Evolutionary conservation across 1,139 yeast genomes (phyloP), one percentile per base, ranked within the genome.

Genomic region (Candida buenavistaensis): DNA sequence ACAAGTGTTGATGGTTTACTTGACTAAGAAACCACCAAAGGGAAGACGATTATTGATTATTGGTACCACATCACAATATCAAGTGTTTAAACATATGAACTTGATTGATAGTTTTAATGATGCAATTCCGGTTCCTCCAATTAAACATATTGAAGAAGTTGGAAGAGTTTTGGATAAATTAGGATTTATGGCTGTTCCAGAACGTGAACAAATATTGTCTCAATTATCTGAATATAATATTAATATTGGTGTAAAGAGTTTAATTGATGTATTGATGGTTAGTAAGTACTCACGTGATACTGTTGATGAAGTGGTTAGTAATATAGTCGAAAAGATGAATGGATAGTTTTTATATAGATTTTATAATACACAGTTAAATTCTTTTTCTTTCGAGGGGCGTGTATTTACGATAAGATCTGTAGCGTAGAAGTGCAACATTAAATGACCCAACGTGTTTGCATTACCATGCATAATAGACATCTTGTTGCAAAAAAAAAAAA

Each of bases 11-110:
- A 85, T 82, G 69, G 94, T 89, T 14, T 82, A 84, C 50, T 68
- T 89, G 52, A 83, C 80, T 46, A 81, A 84, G 49, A 76, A 77
- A 43, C 98, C 97, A 11, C 97, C 97, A 14, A 83, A 82, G 55
- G 95, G 85, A 36, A 82, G 95, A 54, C 80, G 96, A 51, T 68
- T 92, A 44, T 75, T 94, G 46, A 85, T 94, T 26, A 72, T 92
- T 49, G 95, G 95, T 2, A 92, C 98, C 1, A 84, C 97, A 0
- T 82, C 95, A 4, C 84, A 89, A 37, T 82, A 86, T 51, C 74
- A 83, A 2, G 85, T 89, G 13, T 68, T 92, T 50, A 87, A 86
- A 54, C 87, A 86, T 50, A 80, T 92, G 83, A 95, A 87, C 51
- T 69, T 92, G 47, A 62, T 82, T 29, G 84, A 84, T 50, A 75